phyloP scores from a whole-genome alignment of 306 rosid genomes.

The Pyrus bretschneideri region DNA sequence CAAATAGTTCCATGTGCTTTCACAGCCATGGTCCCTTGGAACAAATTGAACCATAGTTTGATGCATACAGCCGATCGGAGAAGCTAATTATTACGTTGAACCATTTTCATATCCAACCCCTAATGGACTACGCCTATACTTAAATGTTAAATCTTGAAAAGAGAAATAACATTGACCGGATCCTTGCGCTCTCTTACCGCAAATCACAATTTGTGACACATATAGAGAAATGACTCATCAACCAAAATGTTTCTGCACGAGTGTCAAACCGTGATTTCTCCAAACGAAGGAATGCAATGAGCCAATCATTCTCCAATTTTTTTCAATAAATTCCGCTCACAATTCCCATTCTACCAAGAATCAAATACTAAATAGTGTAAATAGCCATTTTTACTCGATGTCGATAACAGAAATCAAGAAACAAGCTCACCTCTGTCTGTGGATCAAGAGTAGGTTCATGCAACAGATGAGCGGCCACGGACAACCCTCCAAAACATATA shows the following conservation, averaged over 20 bases:
- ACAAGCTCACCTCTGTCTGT: slow-evolving; percentile 48
- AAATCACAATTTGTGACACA: too few relatives aligned
- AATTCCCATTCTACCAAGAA: not conserved
- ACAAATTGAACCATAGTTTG: not conserved
- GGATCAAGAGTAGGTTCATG: slow-evolving; percentile 53
- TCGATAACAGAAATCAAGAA: not conserved
- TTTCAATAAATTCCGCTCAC: not conserved
- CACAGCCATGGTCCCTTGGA: not conserved
- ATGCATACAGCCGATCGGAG: not conserved
- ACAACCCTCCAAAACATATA: slow-evolving; percentile 74
- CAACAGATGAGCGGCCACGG: slow-evolving; percentile 42
- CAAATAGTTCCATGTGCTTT: not conserved
- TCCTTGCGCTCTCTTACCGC: too few relatives aligned
- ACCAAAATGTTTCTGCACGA: too few relatives aligned
- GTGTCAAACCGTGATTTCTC: too few relatives aligned
- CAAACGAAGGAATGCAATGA: too few relatives aligned
- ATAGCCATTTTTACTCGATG: not conserved
- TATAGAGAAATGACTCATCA: too few relatives aligned
- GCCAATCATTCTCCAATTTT: too few relatives aligned
- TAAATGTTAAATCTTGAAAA: not conserved
- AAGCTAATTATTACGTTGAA: not conserved
- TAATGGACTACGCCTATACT: not conserved
- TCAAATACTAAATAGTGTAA: not conserved
- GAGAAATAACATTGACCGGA: not conserved
- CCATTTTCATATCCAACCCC: not conserved